phyloP scores from a whole-genome alignment of 257 asterid species.

The Solanum piurae region DNA sequence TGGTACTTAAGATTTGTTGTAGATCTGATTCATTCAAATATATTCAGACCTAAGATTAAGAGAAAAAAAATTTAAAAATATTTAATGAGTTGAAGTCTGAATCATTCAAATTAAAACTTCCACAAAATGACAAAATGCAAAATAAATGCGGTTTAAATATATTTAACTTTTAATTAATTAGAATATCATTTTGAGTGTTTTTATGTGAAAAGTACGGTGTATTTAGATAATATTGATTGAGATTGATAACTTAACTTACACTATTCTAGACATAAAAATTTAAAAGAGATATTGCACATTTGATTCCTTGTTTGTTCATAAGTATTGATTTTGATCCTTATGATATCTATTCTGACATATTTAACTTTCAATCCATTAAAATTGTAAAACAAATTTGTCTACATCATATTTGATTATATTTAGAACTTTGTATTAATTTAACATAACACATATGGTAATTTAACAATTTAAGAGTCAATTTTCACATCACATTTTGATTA shows the following conservation, averaged over 20 bases:
- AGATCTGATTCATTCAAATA: not conserved
- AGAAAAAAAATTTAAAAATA: too few relatives aligned
- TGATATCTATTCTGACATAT: not conserved
- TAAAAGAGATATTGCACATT: not conserved
- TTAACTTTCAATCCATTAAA: not conserved
- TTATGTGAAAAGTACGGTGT: not conserved
- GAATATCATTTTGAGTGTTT: not conserved
- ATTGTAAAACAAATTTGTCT: not conserved
- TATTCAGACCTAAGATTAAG: too few relatives aligned
- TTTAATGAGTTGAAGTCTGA: too few relatives aligned
- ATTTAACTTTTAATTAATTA: not conserved
- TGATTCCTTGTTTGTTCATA: not conserved
- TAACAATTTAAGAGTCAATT: not conserved
- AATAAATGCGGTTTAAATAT: not conserved
- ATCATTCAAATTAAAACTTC: too few relatives aligned
- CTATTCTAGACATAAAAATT: not conserved
- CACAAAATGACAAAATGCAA: not conserved
- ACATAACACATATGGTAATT: not conserved
- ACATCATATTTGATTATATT: not conserved
- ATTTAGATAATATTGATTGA: not conserved
- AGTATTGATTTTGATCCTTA: not conserved
- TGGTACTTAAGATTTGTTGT: too few relatives aligned
- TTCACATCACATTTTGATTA: not conserved
- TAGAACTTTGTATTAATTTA: not conserved
- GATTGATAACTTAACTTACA: not conserved